Percentiles rank a stretch among this genome's conserved stretches.
Evolutionary conservation across 441 rosid genomes (phyloP).

Genomic region (Brassica hybrid): DNA sequence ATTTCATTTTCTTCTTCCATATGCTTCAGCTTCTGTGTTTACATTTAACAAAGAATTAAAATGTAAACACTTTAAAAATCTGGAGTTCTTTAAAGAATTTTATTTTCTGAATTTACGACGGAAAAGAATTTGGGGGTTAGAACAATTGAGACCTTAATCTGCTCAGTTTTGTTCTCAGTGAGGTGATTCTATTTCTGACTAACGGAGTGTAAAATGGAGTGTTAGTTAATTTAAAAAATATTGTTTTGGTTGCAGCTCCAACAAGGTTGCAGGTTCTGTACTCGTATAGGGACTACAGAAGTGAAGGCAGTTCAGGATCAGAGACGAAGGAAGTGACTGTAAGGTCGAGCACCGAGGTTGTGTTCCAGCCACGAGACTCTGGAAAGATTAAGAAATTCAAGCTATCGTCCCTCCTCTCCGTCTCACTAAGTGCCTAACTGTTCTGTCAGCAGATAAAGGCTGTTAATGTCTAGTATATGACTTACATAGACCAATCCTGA

Average conservation of each 20-base stretch:
- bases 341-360: slow-evolving; percentile 75
- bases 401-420: slow-evolving; percentile 70
- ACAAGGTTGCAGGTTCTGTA: slow-evolving; percentile 83
- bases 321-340: slow-evolving; percentile 81
- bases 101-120: too few relatives aligned
- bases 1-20: too few relatives aligned
- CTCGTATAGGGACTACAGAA: slow-evolving; percentile 80
- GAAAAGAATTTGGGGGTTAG: too few relatives aligned
- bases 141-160: not conserved
- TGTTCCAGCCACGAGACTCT: slow-evolving; percentile 70
- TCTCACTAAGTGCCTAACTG: slow-evolving; percentile 76
- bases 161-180: not conserved
- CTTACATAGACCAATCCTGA: not conserved
- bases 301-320: slow-evolving; percentile 70
- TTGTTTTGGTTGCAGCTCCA: slow-evolving; percentile 58
- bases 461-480: not conserved
- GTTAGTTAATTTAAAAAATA: not conserved
- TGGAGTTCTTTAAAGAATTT: too few relatives aligned
- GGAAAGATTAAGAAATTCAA: slow-evolving; percentile 72
- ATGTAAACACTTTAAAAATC: not conserved
- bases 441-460: not conserved
- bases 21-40: too few relatives aligned
- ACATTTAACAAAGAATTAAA: not conserved
- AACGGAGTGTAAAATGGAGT: not conserved
- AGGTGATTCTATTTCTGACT: not conserved